Base-by-base conservation (phyloP, 2,329 filamentous ascomycete species). In the Lecanicillium sp. region DNA sequence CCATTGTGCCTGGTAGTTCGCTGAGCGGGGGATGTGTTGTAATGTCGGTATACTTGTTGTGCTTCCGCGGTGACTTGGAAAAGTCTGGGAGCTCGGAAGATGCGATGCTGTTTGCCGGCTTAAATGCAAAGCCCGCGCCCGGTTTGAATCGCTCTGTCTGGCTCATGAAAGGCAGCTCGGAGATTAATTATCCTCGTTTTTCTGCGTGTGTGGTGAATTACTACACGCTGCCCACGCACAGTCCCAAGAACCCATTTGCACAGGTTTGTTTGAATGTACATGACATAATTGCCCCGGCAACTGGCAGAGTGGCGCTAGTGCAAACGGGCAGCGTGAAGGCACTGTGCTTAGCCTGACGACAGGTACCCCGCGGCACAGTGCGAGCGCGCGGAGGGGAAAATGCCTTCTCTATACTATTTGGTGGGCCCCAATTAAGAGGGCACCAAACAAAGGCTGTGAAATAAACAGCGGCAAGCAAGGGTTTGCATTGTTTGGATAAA, bases 1-100 rank as follows among this genome's bases (percentile, higher is more conserved):
- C 74, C 73, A 75, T 76, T 55, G 44, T 56, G 54, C 14, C 21
- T 11, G 44, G 45, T 15, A 59, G 46, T 24, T 54, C 49, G 50
- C 44, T 40, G 26, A 60, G 54, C 24, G 51, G 51, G 35, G 53
- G 44, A 35, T 47, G 48, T 19, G 21, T 44, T 9, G 20, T 51
- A n/a, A n/a, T n/a, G n/a, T n/a, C n/a, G n/a, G n/a, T n/a, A n/a
- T n/a, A n/a, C 14, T 42, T 48, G 29, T 26, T 44, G 26, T 46
- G 44, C 21, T 52, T 49, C 17, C 33, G 42, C 24, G 50, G 47
- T 17, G 41, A 46, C 26, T 48, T 51, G 41, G 50, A 27, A 36
- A 56, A 58, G 39, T 50, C 44, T n/a, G 59, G 55, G 40, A 50
- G 44, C 5, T 60, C 48, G 33, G 52, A 50, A 7, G 56, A 61